phyloP scores from a whole-genome alignment of 345 rosid species.

The Hibiscus tridactylites region DNA sequence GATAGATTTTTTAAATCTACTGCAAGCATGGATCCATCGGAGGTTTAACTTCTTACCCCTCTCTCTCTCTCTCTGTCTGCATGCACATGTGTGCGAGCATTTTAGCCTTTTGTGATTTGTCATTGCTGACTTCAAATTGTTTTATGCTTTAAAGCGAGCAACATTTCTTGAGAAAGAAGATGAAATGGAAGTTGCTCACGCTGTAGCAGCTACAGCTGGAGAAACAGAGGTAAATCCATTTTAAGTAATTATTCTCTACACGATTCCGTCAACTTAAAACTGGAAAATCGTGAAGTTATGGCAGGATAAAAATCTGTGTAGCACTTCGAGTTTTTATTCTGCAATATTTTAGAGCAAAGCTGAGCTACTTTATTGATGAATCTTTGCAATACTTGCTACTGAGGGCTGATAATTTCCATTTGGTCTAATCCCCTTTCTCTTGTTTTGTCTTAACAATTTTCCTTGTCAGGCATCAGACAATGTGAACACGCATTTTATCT shows the following conservation, averaged over 20 bases:
- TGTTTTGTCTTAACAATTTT: neutral
- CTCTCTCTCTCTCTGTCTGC: neutral
- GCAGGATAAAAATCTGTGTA: neutral
- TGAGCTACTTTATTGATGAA: neutral
- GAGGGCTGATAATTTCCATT: neutral
- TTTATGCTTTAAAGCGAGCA: slow-evolving; percentile 47
- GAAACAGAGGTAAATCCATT: slow-evolving; percentile 50
- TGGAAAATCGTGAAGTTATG: neutral
- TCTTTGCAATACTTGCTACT: neutral
- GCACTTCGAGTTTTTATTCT: neutral
- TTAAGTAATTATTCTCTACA: neutral
- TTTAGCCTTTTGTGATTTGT: slow-evolving; percentile 3
- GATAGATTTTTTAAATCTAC: slow-evolving; percentile 75
- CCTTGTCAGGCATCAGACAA: slow-evolving; percentile 55
- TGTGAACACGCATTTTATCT: slow-evolving; percentile 70
- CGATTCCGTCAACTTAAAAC: neutral
- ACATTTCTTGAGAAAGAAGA: slow-evolving; percentile 64
- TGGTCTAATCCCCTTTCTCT: neutral
- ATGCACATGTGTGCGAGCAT: neutral
- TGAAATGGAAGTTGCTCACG: slow-evolving; percentile 86
- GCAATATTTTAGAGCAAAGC: neutral
- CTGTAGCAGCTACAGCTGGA: slow-evolving; percentile 80
- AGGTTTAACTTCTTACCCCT: slow-evolving; percentile 33
- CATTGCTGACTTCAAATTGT: neutral
- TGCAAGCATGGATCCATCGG: slow-evolving; percentile 56